Percentiles rank a stretch among this genome's conserved stretches.
These are phyloP conservation scores for Eimeria praecox DNA, from an alignment of 169 alveolate species.

Conservation along the genomic window DNA sequence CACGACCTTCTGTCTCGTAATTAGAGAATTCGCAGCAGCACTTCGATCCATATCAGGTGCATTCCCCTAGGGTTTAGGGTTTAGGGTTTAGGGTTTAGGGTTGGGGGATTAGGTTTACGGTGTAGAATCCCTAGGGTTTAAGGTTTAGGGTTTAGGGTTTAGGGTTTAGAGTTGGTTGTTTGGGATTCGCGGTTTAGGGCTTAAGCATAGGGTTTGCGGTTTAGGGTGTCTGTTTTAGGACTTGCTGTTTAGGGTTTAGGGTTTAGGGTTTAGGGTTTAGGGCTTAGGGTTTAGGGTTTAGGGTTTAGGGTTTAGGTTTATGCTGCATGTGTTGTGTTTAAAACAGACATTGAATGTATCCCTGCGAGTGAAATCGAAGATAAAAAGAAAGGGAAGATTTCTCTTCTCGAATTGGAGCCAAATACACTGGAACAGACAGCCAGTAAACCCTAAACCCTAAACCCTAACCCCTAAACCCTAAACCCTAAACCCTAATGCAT, in stretches of 20 bases:
- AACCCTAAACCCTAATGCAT: no score
- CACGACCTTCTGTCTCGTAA: not conserved
- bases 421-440: not conserved
- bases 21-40: slow-evolving; percentile 35
- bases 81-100: not conserved
- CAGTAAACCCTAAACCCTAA: not conserved
- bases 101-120: not conserved
- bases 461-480: not conserved
- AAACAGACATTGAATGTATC: not conserved
- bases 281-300: not conserved
- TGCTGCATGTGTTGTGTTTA: not conserved
- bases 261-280: not conserved
- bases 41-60: not conserved
- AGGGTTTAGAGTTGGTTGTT: not conserved
- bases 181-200: not conserved
- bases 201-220: not conserved
- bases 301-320: slow-evolving; percentile 5
- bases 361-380: not conserved
- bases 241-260: not conserved
- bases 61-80: not conserved
- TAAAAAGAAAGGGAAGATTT: not conserved
- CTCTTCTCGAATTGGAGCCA: not conserved
- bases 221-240: slow-evolving; percentile 4
- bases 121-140: not conserved
- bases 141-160: slow-evolving; percentile 19